Percentiles rank a stretch among this genome's conserved stretches.
These are phyloP conservation scores for Ramaria rubella DNA, from an alignment of 768 basidiomycete species.

Conservation along the genomic window DNA sequence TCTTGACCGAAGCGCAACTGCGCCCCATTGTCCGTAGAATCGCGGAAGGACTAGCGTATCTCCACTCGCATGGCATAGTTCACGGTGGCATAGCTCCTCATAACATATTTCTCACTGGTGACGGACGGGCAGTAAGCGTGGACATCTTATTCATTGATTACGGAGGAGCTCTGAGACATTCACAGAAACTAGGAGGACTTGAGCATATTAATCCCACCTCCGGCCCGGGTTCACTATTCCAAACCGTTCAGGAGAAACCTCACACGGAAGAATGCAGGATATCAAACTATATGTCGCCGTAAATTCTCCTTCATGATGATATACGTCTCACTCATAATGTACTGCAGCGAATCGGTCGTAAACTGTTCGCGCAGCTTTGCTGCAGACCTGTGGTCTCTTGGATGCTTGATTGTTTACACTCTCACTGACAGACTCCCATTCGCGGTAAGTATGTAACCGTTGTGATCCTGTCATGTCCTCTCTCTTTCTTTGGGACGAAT, in stretches of 20 bases:
- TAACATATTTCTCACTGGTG: constrained; percentile 35
- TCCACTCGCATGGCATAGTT: constrained; percentile 36
- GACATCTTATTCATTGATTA: not conserved
- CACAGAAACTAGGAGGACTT: constrained; percentile 35
- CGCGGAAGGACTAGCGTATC: constrained; percentile 37
- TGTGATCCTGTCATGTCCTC: too few relatives aligned
- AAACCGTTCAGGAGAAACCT: not conserved
- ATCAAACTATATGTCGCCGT: constrained; percentile 38
- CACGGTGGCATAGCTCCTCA: constrained; percentile 38
- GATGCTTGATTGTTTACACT: constrained; percentile 34
- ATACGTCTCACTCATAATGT: not conserved
- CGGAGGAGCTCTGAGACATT: not conserved
- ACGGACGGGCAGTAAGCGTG: constrained; percentile 36
- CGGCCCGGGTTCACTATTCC: not conserved
- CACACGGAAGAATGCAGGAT: constrained; percentile 15
- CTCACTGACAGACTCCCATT: constrained; percentile 31
- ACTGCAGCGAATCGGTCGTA: constrained; percentile 34
- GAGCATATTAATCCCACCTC: not conserved
- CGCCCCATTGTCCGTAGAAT: constrained; percentile 34
- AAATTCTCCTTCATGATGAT: constrained; percentile 13
- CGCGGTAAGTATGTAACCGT: constrained; percentile 21
- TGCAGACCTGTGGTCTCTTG: constrained; percentile 44
- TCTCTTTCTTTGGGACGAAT: too few relatives aligned
- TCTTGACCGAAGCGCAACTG: constrained; percentile 30
- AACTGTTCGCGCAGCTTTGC: constrained; percentile 29